These are phyloP conservation scores for Pelagomonas calceolata DNA, from an alignment of 108 stramenopile species.

Conservation along the genomic window DNA sequence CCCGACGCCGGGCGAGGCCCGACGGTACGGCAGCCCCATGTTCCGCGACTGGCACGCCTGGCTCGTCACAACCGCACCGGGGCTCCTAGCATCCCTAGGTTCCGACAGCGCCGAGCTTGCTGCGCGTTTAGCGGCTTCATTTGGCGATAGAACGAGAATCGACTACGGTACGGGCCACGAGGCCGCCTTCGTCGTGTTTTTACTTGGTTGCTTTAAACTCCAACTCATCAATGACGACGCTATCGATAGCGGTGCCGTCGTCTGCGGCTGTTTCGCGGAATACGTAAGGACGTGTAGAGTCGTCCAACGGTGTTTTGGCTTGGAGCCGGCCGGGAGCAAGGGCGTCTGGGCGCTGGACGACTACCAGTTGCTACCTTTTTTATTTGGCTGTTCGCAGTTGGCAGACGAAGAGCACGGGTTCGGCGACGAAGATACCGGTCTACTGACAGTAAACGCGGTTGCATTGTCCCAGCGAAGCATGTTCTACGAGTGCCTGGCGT, in stretches of 20 bases:
- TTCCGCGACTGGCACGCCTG: not conserved
- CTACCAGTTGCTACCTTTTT: slow-evolving; percentile 46
- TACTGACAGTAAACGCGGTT: too few relatives aligned
- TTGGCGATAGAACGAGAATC: slow-evolving; percentile 38
- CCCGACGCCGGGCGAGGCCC: not conserved
- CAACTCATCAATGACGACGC: not conserved
- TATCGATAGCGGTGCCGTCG: not conserved
- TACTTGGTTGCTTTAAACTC: slow-evolving; percentile 5
- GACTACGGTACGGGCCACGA: slow-evolving; percentile 60
- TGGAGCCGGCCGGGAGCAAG: slow-evolving; percentile 48
- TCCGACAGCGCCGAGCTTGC: slow-evolving; percentile 4
- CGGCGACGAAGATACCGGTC: too few relatives aligned
- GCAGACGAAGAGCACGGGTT: too few relatives aligned
- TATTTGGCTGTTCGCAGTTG: slow-evolving; percentile 40
- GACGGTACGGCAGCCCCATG: not conserved
- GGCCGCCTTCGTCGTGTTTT: slow-evolving; percentile 32
- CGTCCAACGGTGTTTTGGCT: slow-evolving; percentile 24
- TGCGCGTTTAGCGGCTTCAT: slow-evolving; percentile 27
- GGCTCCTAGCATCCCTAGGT: not conserved
- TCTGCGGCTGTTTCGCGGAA: slow-evolving; percentile 4
- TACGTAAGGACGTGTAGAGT: slow-evolving; percentile 1
- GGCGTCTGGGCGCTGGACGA: slow-evolving; percentile 54
- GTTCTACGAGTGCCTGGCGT: too few relatives aligned
- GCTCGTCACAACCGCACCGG: not conserved
- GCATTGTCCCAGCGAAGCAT: too few relatives aligned